Base-by-base conservation (phyloP, 2,329 filamentous ascomycete species). In the Xylaria sp. region DNA sequence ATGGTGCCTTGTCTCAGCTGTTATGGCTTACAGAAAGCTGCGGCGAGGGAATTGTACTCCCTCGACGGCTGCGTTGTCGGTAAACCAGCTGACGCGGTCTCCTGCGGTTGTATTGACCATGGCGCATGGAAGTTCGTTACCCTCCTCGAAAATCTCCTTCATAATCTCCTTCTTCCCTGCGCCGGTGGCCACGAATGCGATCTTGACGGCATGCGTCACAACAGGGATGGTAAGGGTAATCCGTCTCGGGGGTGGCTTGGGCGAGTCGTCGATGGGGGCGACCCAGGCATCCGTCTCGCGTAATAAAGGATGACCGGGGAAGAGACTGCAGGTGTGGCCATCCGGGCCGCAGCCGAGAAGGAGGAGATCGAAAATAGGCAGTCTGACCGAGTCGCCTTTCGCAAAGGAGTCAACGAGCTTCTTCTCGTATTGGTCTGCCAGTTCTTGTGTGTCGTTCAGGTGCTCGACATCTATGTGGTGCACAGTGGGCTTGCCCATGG, bases 251-350 rank as follows among this genome's bases (percentile, higher is more conserved):
- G 95, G 95, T 40, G 94, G 94, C 85, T 99, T 99, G 53, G 95
- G 95, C 45, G 92, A 96, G 81, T 98, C 92, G 73, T 90, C 88
- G 74, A 97, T 96, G 47, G 92, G 87, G 14, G 94, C 90, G 45
- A 98, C 92, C 95, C 95, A 99, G 57, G 94, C 92, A 72, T 89
- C 89, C 37, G 87, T 87, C 81, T 98, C 94, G 67, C 93, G 88
- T 69, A 98, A 85, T 57, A 98, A 85, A 61, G 89, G 86, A 75
- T 97, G 94, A 58, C 90, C 90, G 4, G 95, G 95, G 83, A 99
- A 99, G 55, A 99, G 83, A 71, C 91, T 95, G 88, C 95, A 98
- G 35, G 95, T 98, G 81, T 99, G 95, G 55, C 95, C 95, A 77
- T 98, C 95, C 14, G 95, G 94, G 0, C 95, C 95, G 76, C 92